Conservation (phyloP, 2,329 filamentous ascomycete species). For the Ustulina deusta region DNA sequence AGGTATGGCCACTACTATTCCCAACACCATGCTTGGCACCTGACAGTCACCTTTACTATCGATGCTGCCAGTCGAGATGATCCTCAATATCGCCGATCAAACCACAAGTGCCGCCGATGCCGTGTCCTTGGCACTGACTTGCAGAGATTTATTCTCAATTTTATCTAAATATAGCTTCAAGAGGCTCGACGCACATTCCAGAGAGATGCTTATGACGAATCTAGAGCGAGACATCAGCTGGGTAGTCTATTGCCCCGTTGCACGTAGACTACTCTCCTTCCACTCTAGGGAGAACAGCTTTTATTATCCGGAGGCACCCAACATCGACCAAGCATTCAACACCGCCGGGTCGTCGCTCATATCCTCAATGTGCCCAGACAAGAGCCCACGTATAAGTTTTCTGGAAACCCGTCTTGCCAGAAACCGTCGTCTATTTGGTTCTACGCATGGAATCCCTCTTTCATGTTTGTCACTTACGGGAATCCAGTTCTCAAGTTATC, state of each 20-base stretch:
- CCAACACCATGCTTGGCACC: constrained; percentile 20
- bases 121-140: constrained; percentile 30
- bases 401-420: constrained; percentile 24
- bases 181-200: constrained; percentile 27
- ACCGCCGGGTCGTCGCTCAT: background rate
- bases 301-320: background rate
- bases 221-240: constrained; percentile 25
- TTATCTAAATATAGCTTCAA: constrained; percentile 27
- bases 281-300: constrained; percentile 16
- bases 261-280: constrained; percentile 23
- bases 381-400: constrained; percentile 9
- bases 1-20: constrained; percentile 30
- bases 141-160: constrained; percentile 24
- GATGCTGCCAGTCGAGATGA: constrained; percentile 33
- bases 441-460: constrained; percentile 28
- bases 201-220: constrained; percentile 21
- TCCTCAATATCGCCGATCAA: constrained; percentile 31
- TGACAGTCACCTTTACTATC: constrained; percentile 29
- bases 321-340: background rate
- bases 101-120: constrained; percentile 24
- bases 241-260: constrained; percentile 30
- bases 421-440: constrained; percentile 27
- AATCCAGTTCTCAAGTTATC: constrained; percentile 5
- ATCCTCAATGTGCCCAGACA: constrained; percentile 10
- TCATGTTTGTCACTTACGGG: constrained; percentile 23